Base-by-base conservation (phyloP, 2,329 filamentous ascomycete species). In the Trichophyton mentagrophytes region DNA sequence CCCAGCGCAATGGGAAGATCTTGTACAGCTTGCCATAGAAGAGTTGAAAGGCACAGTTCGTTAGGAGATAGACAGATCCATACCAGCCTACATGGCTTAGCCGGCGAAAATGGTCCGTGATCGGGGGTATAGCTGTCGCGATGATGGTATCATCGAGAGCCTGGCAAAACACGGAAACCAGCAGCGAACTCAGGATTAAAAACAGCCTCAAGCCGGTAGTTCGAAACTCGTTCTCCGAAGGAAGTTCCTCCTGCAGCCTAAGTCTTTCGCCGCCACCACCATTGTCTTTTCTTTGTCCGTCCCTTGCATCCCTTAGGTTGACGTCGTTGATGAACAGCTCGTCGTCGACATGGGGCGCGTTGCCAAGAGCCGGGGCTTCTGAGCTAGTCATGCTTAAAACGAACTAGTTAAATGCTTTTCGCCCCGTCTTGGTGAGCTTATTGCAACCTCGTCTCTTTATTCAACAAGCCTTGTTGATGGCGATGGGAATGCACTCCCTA, bases 21-120 rank as follows among this genome's bases (percentile, higher is more conserved):
- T 69, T 72, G 58, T 77, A 77, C 22, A 78, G 61, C 25, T 74
- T 74, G 62, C 76, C 76, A 51, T 65, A 68, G 30, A 70, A 49
- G 7, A 70, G 68, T 53, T 69, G 66, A 38, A 68, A 67, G 3
- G 65, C 61, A n/a, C 65, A 66, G 42, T 62, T 65, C 3, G 71
- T 69, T 33, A 73, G 60, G 27, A 72, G 63, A 60, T 72, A 74
- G 8, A 67, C 64, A 13, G 66, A 69, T 2, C 67, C 71, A 65
- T 73, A 74, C 72, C 72, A 73, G 27, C 70, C 69, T 38, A 73
- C 68, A 63, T 73, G 70, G 5, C 59, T 61, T 9, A 73, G 63
- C n/a, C 68, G 68, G 57, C 72, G 64, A 60, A 74, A 74, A 13
- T 71, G 63, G 46, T 72, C 64, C 2, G 72, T 71, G 58, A 74